Evolutionary conservation across 345 rosid genomes (phyloP).

Genomic region (Murraya koenigii): DNA sequence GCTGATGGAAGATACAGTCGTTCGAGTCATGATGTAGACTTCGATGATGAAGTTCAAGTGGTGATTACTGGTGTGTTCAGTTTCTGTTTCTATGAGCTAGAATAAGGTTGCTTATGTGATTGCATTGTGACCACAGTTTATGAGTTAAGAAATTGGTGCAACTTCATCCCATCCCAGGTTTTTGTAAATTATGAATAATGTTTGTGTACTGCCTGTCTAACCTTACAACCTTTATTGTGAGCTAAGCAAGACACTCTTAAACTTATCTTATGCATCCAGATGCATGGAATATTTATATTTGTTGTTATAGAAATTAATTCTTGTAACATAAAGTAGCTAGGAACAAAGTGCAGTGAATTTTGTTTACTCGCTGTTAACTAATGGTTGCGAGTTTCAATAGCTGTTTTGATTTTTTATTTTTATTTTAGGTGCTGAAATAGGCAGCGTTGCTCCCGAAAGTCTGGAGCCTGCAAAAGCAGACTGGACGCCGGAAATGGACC

Average conservation of each 20-base stretch:
- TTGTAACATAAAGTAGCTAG: not conserved
- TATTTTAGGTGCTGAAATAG: constrained; percentile 26
- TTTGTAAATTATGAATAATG: not conserved
- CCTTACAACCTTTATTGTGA: not conserved
- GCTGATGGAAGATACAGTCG: constrained; percentile 64
- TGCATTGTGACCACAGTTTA: not conserved
- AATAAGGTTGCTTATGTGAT: constrained; percentile 1
- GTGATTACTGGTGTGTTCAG: constrained; percentile 33
- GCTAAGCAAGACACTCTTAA: not conserved
- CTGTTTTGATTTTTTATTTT: not conserved
- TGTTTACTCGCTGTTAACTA: not conserved
- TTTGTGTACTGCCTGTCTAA: not conserved
- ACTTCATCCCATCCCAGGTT: not conserved
- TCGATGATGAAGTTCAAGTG: constrained; percentile 47
- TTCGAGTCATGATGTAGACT: constrained; percentile 52
- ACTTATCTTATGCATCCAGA: not conserved
- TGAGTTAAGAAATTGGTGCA: not conserved
- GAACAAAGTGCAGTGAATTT: not conserved
- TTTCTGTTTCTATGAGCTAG: not conserved
- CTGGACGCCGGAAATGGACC: constrained; percentile 43
- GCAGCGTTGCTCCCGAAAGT: constrained; percentile 21
- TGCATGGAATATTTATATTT: not conserved
- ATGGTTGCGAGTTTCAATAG: not conserved
- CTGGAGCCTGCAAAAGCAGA: constrained; percentile 26
- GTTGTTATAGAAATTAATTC: not conserved